phyloP scores from a whole-genome alignment of 352 stramenopile genomes.

The Globisporangium spinosum region DNA sequence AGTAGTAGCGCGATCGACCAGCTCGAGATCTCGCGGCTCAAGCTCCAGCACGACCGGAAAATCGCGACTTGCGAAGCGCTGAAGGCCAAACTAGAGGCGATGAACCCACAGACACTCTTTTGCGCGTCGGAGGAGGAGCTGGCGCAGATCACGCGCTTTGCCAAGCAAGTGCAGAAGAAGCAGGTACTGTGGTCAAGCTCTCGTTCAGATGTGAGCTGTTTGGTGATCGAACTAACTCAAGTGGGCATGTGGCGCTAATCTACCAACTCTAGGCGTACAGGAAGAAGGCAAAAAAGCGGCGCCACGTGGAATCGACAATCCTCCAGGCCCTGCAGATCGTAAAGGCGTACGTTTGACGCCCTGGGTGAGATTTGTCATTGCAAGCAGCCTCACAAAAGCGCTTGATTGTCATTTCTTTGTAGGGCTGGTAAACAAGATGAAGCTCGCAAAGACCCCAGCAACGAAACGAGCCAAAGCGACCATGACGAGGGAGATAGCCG shows the following conservation, averaged over 20 bases:
- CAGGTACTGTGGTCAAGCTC: slow-evolving; percentile 16
- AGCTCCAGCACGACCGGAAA: slow-evolving; percentile 26
- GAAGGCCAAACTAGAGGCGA: slow-evolving; percentile 19
- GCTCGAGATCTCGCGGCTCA: slow-evolving; percentile 24
- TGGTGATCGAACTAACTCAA: neutral
- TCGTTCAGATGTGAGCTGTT: neutral
- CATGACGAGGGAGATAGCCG: neutral
- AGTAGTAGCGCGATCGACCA: slow-evolving; percentile 1
- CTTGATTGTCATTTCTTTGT: neutral
- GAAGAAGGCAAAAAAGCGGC: slow-evolving; percentile 16
- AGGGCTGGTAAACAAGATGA: neutral
- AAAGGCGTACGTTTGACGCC: neutral
- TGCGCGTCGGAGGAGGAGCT: neutral
- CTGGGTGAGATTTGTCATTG: neutral
- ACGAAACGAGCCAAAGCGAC: neutral
- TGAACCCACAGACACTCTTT: slow-evolving; percentile 20
- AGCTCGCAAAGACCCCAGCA: neutral
- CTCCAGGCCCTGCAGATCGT: neutral
- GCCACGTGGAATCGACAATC: slow-evolving; percentile 10
- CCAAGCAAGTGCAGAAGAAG: slow-evolving; percentile 28
- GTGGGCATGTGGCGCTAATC: neutral
- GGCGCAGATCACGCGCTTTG: slow-evolving; percentile 18
- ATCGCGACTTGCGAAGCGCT: slow-evolving; percentile 20
- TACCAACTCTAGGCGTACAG: slow-evolving; percentile 4
- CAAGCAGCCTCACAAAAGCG: neutral